Conservation (phyloP, 2,329 filamentous ascomycete species). For the Dactylellina sp. region DNA sequence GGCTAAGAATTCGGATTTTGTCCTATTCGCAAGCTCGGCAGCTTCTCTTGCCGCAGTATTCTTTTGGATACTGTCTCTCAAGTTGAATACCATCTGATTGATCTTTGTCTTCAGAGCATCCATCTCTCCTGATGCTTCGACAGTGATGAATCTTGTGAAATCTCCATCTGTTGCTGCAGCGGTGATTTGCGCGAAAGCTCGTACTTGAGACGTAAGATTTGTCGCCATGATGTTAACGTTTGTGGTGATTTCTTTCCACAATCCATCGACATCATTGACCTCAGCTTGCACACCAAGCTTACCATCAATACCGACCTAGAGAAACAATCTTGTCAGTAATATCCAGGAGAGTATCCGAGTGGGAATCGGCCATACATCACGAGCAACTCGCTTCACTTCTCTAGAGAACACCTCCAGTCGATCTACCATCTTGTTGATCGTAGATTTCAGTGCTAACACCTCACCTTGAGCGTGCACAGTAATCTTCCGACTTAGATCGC, state of each 20-base stretch:
- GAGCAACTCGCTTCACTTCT: constrained; percentile 92
- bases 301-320: constrained; percentile 79
- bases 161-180: constrained; percentile 96
- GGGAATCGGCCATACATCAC: constrained; percentile 73
- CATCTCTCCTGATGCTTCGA: constrained; percentile 98
- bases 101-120: constrained; percentile 99
- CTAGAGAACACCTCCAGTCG: constrained; percentile 95
- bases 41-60: constrained; percentile 96
- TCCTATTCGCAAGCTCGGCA: constrained; percentile 95
- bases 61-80: constrained; percentile 94
- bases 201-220: constrained; percentile 92
- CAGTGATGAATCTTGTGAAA: constrained; percentile 95
- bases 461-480: constrained; percentile 95
- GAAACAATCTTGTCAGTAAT: constrained; percentile 2
- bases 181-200: constrained; percentile 98
- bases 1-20: constrained; percentile 96
- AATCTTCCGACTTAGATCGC: constrained; percentile 95
- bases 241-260: constrained; percentile 98
- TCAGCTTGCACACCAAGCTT: constrained; percentile 99
- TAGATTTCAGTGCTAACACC: constrained; percentile 92
- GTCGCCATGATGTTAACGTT: constrained; percentile 83
- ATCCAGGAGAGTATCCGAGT: not conserved
- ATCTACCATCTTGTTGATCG: constrained; percentile 99
- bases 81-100: constrained; percentile 98
- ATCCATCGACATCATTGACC: constrained; percentile 88